Evolutionary conservation across 2,329 filamentous ascomycete species (phyloP).

Genomic region (Cladosporium sp.): DNA sequence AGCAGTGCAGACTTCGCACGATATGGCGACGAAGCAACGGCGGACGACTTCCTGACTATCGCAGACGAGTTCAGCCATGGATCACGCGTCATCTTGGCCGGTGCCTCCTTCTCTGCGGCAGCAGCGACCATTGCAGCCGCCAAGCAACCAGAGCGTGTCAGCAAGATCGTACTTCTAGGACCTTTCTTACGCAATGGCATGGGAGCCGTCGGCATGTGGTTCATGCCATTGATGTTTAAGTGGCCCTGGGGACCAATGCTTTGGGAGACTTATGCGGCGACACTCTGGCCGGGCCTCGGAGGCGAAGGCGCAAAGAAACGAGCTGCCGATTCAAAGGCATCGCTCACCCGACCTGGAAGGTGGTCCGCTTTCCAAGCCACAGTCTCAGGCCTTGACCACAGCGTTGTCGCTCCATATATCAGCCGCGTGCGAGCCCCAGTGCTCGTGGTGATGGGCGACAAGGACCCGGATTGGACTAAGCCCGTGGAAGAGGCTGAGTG

Average conservation of each 20-base stretch:
- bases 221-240: constrained; percentile 9
- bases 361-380: constrained; percentile 14
- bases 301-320: neutral
- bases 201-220: neutral
- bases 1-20: constrained; percentile 9
- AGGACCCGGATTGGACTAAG: constrained; percentile 11
- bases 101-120: constrained; percentile 7
- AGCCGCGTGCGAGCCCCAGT: constrained; percentile 2
- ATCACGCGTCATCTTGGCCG: constrained; percentile 8
- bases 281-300: constrained; percentile 13
- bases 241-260: constrained; percentile 13
- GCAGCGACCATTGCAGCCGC: constrained; percentile 13
- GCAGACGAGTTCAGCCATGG: constrained; percentile 9
- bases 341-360: constrained; percentile 6
- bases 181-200: constrained; percentile 12
- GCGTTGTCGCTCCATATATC: constrained; percentile 10
- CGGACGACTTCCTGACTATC: constrained; percentile 12
- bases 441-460: constrained; percentile 13
- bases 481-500: constrained; percentile 10
- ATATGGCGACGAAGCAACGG: constrained; percentile 12
- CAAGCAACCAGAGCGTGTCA: neutral
- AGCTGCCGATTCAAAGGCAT: neutral
- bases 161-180: constrained; percentile 8
- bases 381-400: constrained; percentile 10
- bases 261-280: constrained; percentile 11